Base-by-base conservation (phyloP, 805 yeast species). In the Vanderwaltozyma tropicalis region DNA sequence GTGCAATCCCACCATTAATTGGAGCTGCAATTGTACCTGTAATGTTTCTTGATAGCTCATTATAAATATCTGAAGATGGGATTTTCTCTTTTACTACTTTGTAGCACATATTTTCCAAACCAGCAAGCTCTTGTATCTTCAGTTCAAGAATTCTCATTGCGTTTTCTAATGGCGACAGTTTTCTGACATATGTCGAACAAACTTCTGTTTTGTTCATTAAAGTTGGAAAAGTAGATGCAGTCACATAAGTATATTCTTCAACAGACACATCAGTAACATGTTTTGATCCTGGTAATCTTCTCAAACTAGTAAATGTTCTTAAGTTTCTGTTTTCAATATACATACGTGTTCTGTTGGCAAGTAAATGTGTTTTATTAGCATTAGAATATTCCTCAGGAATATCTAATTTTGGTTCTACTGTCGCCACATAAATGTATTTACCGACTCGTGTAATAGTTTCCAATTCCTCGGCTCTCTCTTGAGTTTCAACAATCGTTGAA, bases 11-110 rank as follows among this genome's bases (percentile, higher is more conserved):
- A 26, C 96, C 96, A 55, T 86, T 86, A 5, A 86, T 89, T 3
- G 95, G 95, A 0, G 95, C 76, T 55, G 85, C 94, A 38, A 87
- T 88, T 0, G 95, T 83, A 31, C 95, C 95, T 3, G 85, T 72
- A 39, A 80, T 63, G 50, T 75, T 76, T 57, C 89, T 67, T 5
- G 88, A 77, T 42, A 82, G 61, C 52, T 77, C 85, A 46, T 71
- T 70, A 55, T 78, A 78, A 21, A 72, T 55, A 0, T 76, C 60
- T 2, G 66, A 52, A 34, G 59, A 63, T 35, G 69, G 74, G 0
- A 67, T 66, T 48, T 70, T 72, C 21, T 74, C 77, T 45, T 68
- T 73, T 38, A 71, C 46, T 2, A 75, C 70, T 49, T 68, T 67
- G 47, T 66, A 66, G 34, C 76, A 70, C 63, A 73, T 61, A 44